These are phyloP conservation scores for Graphiopsis chlorocephala DNA, from an alignment of 2,329 filamentous ascomycete species.

Conservation along the genomic window DNA sequence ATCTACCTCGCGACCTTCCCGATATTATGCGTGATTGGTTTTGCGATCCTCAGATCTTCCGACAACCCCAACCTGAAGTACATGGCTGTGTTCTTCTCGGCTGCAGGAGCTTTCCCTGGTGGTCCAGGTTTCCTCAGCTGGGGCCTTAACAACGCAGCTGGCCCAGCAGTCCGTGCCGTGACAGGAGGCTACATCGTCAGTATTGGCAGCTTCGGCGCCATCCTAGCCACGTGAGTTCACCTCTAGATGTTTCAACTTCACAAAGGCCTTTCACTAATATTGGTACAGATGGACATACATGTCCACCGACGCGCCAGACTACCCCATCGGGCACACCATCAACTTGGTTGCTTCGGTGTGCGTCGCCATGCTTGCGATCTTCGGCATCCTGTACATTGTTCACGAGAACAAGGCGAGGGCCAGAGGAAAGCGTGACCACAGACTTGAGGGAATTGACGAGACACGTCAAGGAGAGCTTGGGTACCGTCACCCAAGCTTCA, in stretches of 20 bases:
- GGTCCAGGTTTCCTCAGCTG: constrained; percentile 58
- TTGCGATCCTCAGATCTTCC: constrained; percentile 32
- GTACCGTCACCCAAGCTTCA: constrained; percentile 55
- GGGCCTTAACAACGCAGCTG: constrained; percentile 59
- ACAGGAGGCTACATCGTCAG: constrained; percentile 55
- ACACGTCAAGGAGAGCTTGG: constrained; percentile 50
- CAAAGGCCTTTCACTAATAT: background rate
- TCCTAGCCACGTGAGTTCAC: constrained; percentile 51
- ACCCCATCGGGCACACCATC: constrained; percentile 54
- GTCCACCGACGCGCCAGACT: constrained; percentile 46
- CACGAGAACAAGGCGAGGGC: constrained; percentile 54
- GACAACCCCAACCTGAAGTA: constrained; percentile 32
- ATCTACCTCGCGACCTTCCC: constrained; percentile 25
- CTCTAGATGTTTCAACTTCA: background rate
- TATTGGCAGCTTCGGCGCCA: constrained; percentile 56
- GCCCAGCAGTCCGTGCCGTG: constrained; percentile 56
- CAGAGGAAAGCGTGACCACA: constrained; percentile 48
- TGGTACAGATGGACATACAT: constrained; percentile 34
- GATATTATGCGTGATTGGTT: constrained; percentile 32
- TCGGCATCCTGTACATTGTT: constrained; percentile 53
- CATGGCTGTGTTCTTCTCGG: constrained; percentile 38
- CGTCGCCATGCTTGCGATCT: constrained; percentile 45
- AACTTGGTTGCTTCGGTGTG: constrained; percentile 53
- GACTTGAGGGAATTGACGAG: constrained; percentile 50
- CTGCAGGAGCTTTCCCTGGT: constrained; percentile 54